Evolutionary conservation across 169 alveolate species (phyloP).

Genomic region (Perkinsus chesapeaki): DNA sequence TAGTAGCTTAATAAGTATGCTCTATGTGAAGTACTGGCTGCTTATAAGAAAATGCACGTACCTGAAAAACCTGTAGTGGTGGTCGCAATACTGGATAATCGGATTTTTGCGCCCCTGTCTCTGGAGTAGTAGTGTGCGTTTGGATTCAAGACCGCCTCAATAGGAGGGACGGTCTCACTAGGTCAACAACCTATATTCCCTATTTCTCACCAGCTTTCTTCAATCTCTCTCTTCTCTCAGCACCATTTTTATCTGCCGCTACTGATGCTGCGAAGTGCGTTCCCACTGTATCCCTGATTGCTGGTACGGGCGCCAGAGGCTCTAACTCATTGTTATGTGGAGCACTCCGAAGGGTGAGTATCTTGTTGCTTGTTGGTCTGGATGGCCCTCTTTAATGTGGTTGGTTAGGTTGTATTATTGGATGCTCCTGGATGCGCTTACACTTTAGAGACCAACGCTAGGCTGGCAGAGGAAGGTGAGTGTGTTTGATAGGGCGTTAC

Average conservation of each 20-base stretch:
- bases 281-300: not conserved
- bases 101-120: too few species aligned
- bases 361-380: not conserved
- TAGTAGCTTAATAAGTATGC: too few species aligned
- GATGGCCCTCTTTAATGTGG: not conserved
- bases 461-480: not conserved
- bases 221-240: not conserved
- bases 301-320: not conserved
- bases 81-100: too few species aligned
- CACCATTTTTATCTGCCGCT: not conserved
- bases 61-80: too few species aligned
- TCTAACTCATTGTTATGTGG: not conserved
- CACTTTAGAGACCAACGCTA: not conserved
- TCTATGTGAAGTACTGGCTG: too few species aligned
- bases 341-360: not conserved
- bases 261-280: not conserved
- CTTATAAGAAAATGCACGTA: too few species aligned
- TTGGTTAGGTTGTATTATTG: not conserved
- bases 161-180: too few species aligned
- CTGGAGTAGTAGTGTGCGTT: too few species aligned
- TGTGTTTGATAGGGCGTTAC: not conserved
- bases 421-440: not conserved
- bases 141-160: too few species aligned
- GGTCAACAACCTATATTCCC: too few species aligned
- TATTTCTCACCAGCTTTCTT: too few species aligned